Evolutionary conservation across 2,329 filamentous ascomycete species (phyloP).

Genomic region (Thelonectria discophora): DNA sequence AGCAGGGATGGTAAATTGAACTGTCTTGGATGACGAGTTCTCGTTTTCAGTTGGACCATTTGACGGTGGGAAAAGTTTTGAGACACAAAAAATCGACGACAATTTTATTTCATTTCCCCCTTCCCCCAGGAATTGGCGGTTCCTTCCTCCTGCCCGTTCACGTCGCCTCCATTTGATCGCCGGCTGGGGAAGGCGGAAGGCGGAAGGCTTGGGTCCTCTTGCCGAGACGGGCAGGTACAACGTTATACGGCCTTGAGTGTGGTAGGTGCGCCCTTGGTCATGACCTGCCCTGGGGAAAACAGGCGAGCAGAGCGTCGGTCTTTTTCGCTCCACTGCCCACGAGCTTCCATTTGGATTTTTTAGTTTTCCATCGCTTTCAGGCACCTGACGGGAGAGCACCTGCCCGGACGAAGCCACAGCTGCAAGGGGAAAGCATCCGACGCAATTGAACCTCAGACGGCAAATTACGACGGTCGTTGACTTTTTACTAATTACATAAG

Average conservation of each 20-base stretch:
- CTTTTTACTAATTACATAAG: no score
- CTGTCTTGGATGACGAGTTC: background rate
- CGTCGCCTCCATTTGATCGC: background rate
- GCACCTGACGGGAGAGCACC: no score
- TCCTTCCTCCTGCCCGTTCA: background rate
- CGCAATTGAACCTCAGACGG: background rate
- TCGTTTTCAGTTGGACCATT: background rate
- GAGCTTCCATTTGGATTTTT: background rate
- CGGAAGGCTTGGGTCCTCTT: slow-evolving; percentile 22
- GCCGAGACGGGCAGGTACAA: slow-evolving; percentile 16
- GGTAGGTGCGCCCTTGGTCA: slow-evolving; percentile 20
- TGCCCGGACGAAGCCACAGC: background rate
- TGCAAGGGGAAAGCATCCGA: background rate
- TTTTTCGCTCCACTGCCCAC: background rate
- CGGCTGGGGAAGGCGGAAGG: slow-evolving; percentile 8
- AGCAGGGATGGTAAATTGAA: slow-evolving; percentile 5
- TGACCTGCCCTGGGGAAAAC: slow-evolving; percentile 8
- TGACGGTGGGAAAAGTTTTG: background rate
- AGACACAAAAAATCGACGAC: background rate
- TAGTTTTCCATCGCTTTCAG: no score
- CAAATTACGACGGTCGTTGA: no score
- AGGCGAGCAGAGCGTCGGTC: background rate
- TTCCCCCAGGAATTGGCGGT: background rate
- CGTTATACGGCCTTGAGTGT: slow-evolving; percentile 19
- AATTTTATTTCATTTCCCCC: background rate